Evolutionary conservation across 2,329 filamentous ascomycete genomes (phyloP).

Genomic region (Diplodia mutila): DNA sequence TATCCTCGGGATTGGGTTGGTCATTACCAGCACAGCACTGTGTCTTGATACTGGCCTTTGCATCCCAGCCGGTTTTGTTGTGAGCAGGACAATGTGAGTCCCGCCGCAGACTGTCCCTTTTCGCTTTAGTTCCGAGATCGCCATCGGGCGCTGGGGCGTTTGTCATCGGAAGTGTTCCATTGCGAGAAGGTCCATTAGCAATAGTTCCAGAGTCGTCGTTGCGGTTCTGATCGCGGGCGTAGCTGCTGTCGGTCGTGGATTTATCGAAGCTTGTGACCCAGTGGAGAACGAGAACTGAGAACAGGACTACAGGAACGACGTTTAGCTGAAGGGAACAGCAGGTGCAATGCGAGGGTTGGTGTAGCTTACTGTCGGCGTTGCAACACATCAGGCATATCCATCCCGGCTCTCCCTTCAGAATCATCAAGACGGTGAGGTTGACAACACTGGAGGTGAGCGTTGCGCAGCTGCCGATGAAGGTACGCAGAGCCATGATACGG

Average conservation of each 20-base stretch:
- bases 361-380: conserved; percentile 24
- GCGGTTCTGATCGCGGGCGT: conserved; percentile 4
- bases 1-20: neutral
- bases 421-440: conserved; percentile 20
- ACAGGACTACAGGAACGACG: neutral
- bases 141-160: neutral
- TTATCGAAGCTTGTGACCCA: conserved; percentile 22
- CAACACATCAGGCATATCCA: conserved; percentile 26
- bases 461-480: conserved; percentile 20
- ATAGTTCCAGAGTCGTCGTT: neutral
- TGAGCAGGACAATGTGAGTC: neutral
- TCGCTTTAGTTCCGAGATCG: neutral
- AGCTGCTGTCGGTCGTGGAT: conserved; percentile 14
- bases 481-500: conserved; percentile 23
- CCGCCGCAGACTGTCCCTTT: neutral
- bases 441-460: conserved; percentile 17
- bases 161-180: neutral
- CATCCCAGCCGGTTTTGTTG: conserved; percentile 9
- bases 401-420: conserved; percentile 17
- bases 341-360: neutral
- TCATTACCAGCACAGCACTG: conserved; percentile 13
- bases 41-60: conserved; percentile 7
- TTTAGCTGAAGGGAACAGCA: neutral
- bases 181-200: neutral
- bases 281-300: conserved; percentile 21